Evolutionary conservation across 2,329 filamentous ascomycete species (phyloP).

Genomic region (Dactylonectria macrodidyma): DNA sequence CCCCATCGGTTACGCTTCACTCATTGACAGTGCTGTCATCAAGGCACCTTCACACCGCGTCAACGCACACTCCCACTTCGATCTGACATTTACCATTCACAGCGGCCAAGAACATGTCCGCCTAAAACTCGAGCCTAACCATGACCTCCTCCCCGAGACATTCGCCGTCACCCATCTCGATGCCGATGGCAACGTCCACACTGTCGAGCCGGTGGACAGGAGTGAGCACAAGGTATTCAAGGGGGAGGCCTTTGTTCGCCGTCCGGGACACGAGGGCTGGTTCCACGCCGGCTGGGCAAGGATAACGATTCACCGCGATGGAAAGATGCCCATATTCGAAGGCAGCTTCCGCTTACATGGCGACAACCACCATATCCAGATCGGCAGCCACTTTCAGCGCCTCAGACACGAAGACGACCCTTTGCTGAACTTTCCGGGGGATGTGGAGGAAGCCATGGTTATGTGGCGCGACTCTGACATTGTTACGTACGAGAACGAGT

Average conservation of each 20-base stretch:
- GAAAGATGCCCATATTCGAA: constrained; percentile 85
- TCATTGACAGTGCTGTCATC: constrained; percentile 82
- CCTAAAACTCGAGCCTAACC: constrained; percentile 88
- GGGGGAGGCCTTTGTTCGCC: constrained; percentile 81
- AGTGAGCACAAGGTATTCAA: constrained; percentile 86
- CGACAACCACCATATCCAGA: constrained; percentile 90
- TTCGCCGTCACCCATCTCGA: constrained; percentile 82
- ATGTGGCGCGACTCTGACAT: constrained; percentile 95
- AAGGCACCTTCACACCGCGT: constrained; percentile 85
- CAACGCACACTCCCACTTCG: constrained; percentile 86
- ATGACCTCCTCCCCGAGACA: constrained; percentile 86
- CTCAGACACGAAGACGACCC: constrained; percentile 83
- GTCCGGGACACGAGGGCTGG: constrained; percentile 75
- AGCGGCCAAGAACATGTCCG: constrained; percentile 79
- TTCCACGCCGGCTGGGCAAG: constrained; percentile 89
- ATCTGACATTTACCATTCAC: constrained; percentile 85
- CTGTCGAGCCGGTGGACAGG: constrained; percentile 79
- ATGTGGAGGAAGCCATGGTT: constrained; percentile 83
- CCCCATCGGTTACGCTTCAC: constrained; percentile 81
- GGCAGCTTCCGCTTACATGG: constrained; percentile 87
- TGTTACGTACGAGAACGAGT: constrained; percentile 54
- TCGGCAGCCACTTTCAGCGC: constrained; percentile 79
- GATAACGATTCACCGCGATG: constrained; percentile 84
- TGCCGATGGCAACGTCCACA: constrained; percentile 77
- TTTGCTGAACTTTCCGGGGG: constrained; percentile 63